These are phyloP conservation scores for Prasinococcaceae sp. DNA, from an alignment of 139 green algal genomes.

Conservation along the genomic window DNA sequence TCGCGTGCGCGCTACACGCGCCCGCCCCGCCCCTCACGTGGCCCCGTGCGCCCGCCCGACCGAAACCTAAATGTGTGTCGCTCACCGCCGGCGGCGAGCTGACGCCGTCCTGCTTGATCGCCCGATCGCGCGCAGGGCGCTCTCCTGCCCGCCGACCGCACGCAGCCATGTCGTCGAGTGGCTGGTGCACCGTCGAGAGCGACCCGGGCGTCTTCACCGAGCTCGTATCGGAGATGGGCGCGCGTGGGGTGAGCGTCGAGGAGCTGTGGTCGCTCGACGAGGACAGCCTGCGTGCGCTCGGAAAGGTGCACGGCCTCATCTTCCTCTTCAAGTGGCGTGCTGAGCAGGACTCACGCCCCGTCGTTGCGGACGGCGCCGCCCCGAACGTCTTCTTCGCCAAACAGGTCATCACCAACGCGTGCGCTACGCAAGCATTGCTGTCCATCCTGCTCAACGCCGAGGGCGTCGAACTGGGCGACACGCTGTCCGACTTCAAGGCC, in stretches of 20 bases:
- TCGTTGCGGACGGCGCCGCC: slow-evolving; percentile 24
- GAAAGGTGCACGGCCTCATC: slow-evolving; percentile 81
- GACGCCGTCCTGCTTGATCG: too few species aligned
- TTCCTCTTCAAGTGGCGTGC: slow-evolving; percentile 95
- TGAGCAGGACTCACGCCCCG: slow-evolving; percentile 44
- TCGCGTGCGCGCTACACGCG: too few species aligned
- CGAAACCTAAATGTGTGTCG: too few species aligned
- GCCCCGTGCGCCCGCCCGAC: too few species aligned
- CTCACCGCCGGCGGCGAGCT: too few species aligned
- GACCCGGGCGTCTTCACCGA: slow-evolving; percentile 90
- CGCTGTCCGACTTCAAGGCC: slow-evolving; percentile 52
- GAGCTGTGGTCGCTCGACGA: slow-evolving; percentile 76
- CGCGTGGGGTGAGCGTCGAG: slow-evolving; percentile 76
- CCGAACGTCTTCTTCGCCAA: slow-evolving; percentile 82
- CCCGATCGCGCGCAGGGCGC: too few species aligned
- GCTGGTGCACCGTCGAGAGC: slow-evolving; percentile 70
- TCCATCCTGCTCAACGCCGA: slow-evolving; percentile 76
- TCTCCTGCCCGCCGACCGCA: too few species aligned
- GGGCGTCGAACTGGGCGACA: slow-evolving; percentile 23
- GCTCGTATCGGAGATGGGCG: slow-evolving; percentile 74
- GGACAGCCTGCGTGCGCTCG: slow-evolving; percentile 35
- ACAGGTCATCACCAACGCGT: slow-evolving; percentile 88
- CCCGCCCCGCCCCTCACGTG: too few species aligned
- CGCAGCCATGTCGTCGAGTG: neutral
- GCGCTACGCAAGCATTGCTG: slow-evolving; percentile 88